A percentile compares a stretch with the other conserved stretches of the same genome.
Conservation (phyloP, 495 filamentous ascomycete genomes). For the Aspergillus taichungensis region DNA sequence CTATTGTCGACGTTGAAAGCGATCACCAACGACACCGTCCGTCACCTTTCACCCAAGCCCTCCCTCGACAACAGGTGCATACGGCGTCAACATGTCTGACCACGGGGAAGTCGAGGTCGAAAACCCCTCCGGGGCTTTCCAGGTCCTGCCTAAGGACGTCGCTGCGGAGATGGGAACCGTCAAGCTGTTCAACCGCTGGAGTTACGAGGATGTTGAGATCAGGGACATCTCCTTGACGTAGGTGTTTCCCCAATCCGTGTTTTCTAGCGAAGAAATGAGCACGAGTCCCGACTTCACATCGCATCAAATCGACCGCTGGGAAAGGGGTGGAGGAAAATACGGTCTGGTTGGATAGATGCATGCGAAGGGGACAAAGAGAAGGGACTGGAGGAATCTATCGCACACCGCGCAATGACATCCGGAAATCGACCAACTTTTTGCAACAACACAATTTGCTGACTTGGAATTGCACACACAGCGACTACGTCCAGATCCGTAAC, state of each 20-base stretch:
- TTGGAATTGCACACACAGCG: constrained; percentile 48
- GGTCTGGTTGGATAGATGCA: not conserved
- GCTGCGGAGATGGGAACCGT: constrained; percentile 79
- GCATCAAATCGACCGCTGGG: not conserved
- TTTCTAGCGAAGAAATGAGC: constrained; percentile 3
- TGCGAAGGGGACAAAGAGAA: constrained; percentile 1
- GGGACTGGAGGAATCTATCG: not conserved
- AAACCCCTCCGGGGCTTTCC: constrained; percentile 53
- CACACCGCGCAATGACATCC: not conserved
- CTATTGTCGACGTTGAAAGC: constrained; percentile 20
- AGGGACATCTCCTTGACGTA: constrained; percentile 99
- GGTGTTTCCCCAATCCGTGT: constrained; percentile 35
- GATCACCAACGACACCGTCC: constrained; percentile 38
- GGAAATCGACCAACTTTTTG: not conserved
- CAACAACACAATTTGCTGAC: constrained; percentile 35
- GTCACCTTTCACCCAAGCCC: constrained; percentile 32
- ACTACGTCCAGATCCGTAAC: constrained; percentile 98
- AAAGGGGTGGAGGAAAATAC: not conserved
- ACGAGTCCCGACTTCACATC: not conserved
- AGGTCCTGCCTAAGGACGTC: constrained; percentile 93
- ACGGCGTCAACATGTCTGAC: constrained; percentile 78
- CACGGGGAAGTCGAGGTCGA: constrained; percentile 90
- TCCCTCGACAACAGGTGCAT: constrained; percentile 36
- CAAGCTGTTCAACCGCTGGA: constrained; percentile 97
- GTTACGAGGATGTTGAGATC: constrained; percentile 99